Base-by-base conservation (phyloP, 441 rosid species). In the Erysimum cheiri region DNA sequence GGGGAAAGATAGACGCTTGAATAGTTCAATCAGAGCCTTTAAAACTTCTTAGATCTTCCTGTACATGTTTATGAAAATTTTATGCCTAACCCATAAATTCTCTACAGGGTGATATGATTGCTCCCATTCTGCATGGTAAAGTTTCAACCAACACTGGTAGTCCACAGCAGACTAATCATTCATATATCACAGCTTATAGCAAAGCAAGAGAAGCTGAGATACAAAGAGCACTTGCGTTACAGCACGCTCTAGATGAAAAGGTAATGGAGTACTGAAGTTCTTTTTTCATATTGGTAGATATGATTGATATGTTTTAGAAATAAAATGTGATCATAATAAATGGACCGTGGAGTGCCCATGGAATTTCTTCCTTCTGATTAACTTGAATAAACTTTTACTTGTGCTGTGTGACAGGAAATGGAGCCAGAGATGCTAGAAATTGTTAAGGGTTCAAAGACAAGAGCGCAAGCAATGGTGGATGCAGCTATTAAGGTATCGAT, bases 391-490 rank as follows among this genome's bases (percentile, higher is more conserved):
- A 66, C 65, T 74, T 68, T 70, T 64, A 70, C 60, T 58, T 79
- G 81, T 57, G 58, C 53, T 41, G 67, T 67, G 68, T 80, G 80
- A 55, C 86, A 84, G 80, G 97, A 93, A 76, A 74, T 84, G 59
- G 97, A 80, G 78, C 87, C 95, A 67, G 81, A 78, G 55, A 89
- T 85, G 43, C 69, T 75, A 54, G 97, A 91, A 78, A 86, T 88
- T 74, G 86, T 96, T 24, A 78, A 81, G 48, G 82, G 82, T 58
- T 96, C 98, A 48, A 88, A 84, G 74, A 33, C 72, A 59, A 83
- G 79, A 84, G 99, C 98, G 43, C 83, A 73, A 52, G 55, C 82
- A 56, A 93, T 96, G 99, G 89, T 96, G 54, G 92, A 91, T 82
- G 85, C 84, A 61, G 98, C 96, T 73, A 78, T 91, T 26, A 89